Evolutionary conservation across 1,284 basidiomycete genomes (phyloP).

Genomic region (Dichomitus squalens): DNA sequence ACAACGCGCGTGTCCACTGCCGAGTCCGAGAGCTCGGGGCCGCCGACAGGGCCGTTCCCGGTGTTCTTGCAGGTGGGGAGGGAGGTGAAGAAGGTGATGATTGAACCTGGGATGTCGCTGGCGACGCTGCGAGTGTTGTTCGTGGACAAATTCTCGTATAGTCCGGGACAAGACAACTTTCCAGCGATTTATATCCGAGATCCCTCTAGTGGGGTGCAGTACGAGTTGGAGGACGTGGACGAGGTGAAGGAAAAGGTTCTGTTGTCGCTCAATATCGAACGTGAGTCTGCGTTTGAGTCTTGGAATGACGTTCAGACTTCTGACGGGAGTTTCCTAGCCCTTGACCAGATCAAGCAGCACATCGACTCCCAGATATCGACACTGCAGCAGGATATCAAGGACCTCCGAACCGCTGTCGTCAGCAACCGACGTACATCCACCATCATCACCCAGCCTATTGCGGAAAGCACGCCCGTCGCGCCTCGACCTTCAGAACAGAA

Average conservation of each 20-base stretch:
- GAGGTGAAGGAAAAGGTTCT: constrained; percentile 90
- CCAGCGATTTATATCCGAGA: constrained; percentile 96
- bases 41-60: constrained; percentile 44
- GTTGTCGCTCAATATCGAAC: constrained; percentile 94
- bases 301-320: constrained; percentile 5
- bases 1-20: constrained; percentile 11
- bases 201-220: constrained; percentile 88
- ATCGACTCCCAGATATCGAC: constrained; percentile 88
- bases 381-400: constrained; percentile 91
- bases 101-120: constrained; percentile 75
- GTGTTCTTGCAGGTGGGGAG: constrained; percentile 92
- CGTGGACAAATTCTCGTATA: constrained; percentile 95
- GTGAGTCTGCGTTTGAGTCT: constrained; percentile 53
- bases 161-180: constrained; percentile 91
- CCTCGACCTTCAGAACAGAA: constrained; percentile 73
- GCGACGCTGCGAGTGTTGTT: constrained; percentile 84
- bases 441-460: constrained; percentile 57
- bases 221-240: constrained; percentile 94
- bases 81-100: constrained; percentile 86
- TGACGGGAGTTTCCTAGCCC: constrained; percentile 54
- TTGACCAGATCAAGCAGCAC: constrained; percentile 98
- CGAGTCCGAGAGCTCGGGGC: constrained; percentile 10
- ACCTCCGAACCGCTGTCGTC: constrained; percentile 73
- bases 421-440: constrained; percentile 51
- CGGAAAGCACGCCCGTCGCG: constrained; percentile 57